Base-by-base conservation (phyloP, 1,284 basidiomycete species). In the Apiotrichum gamsii region DNA sequence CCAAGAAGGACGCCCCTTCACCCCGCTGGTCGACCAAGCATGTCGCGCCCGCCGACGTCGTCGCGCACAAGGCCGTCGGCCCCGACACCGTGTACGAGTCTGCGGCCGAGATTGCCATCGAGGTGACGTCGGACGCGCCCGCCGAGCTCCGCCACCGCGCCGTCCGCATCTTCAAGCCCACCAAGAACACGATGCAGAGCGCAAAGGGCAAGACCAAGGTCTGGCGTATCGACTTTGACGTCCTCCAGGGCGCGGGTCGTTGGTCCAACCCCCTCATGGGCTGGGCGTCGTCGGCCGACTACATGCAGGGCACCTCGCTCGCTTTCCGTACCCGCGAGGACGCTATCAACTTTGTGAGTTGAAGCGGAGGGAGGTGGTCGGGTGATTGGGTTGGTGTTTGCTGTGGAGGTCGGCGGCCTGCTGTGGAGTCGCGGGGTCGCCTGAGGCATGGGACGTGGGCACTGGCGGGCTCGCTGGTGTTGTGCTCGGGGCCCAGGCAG, bases 181-280 rank as follows among this genome's bases (percentile, higher is more conserved):
- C 91, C 19, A 86, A 90, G 59, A 90, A 90, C 57, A 94, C 93
- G 9, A 97, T 94, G 82, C 91, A 96, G 72, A 91, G 88, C 43
- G 93, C 90, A 43, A 80, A 83, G 38, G 84, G 82, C 42, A 93
- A 94, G 74, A 83, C 83, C 19, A 81, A 84, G 60, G 81, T 85
- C 61, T 98, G 94, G 94, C 78, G 90, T 57, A 83, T 98, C 64
- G 94, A 98, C 74, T 98, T 85, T 77, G 94, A 98, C 63, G 84
- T 84, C 49, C 76, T 97, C 16, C 83, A 82, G 57, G 90, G 91
- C 35, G 83, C 80, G 28, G 91, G 87, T 13, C 80, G 94, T 52
- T 98, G 94, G 94, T 91, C 96, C 79, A 97, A 97, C 70, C 90
- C 90, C n/a, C 73, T 98, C 61, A 98, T 98, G 88, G 94, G 94